Evolutionary conservation across 345 rosid genomes (phyloP), one percentile per base, ranked within the genome.

Genomic region (Eucalyptus regnans): DNA sequence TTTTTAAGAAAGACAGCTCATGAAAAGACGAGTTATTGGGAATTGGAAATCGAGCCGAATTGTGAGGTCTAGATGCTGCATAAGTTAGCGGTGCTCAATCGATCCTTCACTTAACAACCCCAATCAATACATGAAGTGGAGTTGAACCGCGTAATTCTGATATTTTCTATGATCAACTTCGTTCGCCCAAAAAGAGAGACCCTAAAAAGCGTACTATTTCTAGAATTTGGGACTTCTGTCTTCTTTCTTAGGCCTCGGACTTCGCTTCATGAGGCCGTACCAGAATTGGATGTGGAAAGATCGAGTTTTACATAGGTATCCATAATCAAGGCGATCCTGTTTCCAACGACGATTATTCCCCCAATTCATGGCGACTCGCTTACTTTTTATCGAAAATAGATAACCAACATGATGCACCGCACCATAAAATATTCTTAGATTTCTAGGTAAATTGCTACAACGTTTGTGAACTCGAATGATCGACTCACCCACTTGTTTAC

Each of bases 1-100:
- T 0, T 52, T 52, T 52, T 3, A 0, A 1, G 18, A 52, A 52
- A 52, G 2, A 52, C 25, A 18, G 9, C 25, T 18, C 58, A 52
- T 52, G 58, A 17, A 68, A 16, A 8, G 23, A 17, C 2, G 8
- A 68, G 18, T 17, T 17, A 4, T 16, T 33, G 43, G 23, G 7
- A 31, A 68, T 71, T 18, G 44, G 7, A 16, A 33, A 33, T 37
- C 23, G 4, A 71, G 81, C 46, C 27, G 2, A 71, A 37, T 71
- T 37, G 25, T 71, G 81, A 71, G 14, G 27, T 22, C 20, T 41
- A 37, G 81, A 76, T 8, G 15, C 43, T 37, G 48, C 83, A 76
- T 37, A 37, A 37, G 18, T 27, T 10, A 37, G 83, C 48, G 3
- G 27, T 76, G 27, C 83, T 71, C 83, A 23, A 37, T 76, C 9